Conservation (phyloP, 2,329 filamentous ascomycete genomes). For the Shiraia sp. region DNA sequence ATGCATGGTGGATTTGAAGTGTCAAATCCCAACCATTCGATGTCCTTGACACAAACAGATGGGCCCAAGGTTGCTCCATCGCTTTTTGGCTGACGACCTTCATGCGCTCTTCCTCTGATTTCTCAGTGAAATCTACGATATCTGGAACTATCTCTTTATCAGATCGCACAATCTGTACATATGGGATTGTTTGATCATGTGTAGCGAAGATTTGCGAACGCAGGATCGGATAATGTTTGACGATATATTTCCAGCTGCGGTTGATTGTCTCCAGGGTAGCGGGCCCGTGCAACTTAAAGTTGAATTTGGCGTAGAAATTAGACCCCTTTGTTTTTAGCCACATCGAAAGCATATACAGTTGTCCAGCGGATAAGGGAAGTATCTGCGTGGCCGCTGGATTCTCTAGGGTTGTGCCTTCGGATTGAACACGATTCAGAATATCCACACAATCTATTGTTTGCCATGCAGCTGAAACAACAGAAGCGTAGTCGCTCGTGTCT, state of each 20-base stretch:
- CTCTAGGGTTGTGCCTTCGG: conserved; percentile 43
- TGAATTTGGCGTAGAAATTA: conserved; percentile 76
- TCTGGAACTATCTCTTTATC: conserved; percentile 36
- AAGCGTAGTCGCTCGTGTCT: conserved; percentile 1
- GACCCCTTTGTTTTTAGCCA: conserved; percentile 71
- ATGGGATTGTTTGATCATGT: conserved; percentile 50
- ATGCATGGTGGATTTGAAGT: conserved; percentile 74
- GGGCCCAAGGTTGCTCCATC: conserved; percentile 37
- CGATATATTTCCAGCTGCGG: conserved; percentile 64
- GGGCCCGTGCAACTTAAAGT: conserved; percentile 56
- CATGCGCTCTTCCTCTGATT: conserved; percentile 10
- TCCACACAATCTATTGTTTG: conserved; percentile 43
- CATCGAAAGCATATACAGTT: conserved; percentile 76
- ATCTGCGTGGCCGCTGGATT: conserved; percentile 56
- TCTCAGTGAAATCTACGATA: conserved; percentile 32
- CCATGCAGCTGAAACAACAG: conserved; percentile 29
- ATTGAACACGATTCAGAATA: conserved; percentile 43
- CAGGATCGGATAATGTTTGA: conserved; percentile 64
- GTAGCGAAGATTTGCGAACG: conserved; percentile 69
- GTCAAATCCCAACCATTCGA: conserved; percentile 41
- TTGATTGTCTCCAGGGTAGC: conserved; percentile 51
- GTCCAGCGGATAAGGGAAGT: conserved; percentile 74
- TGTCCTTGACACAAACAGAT: conserved; percentile 41
- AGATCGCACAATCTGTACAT: conserved; percentile 66
- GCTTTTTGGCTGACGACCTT: neutral